Conservation (phyloP, 1,284 basidiomycete genomes). For the Cerioporus squamosus region DNA sequence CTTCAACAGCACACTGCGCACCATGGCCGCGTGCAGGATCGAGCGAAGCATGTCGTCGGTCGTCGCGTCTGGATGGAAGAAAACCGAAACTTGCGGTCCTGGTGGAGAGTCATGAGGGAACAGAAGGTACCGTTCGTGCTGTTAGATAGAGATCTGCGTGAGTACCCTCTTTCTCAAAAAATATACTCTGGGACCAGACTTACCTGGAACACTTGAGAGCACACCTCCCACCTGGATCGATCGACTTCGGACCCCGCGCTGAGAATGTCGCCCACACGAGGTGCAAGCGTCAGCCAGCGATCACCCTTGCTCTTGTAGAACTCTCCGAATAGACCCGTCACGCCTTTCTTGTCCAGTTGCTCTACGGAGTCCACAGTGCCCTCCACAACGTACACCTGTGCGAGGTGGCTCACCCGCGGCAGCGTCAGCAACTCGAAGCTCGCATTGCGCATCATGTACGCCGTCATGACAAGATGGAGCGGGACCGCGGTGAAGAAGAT, state of each 20-base stretch:
- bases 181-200: conserved; percentile 4
- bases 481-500: conserved; percentile 34
- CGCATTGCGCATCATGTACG: conserved; percentile 34
- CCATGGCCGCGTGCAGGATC: conserved; percentile 32
- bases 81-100: conserved; percentile 22
- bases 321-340: conserved; percentile 36
- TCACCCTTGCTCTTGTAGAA: conserved; percentile 33
- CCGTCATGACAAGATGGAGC: conserved; percentile 29
- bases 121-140: conserved; percentile 35
- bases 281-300: conserved; percentile 28
- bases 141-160: conserved; percentile 2
- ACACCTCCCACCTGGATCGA: conserved; percentile 29
- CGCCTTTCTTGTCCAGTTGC: conserved; percentile 24
- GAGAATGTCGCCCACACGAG: conserved; percentile 32
- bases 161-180: background rate
- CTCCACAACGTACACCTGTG: conserved; percentile 24
- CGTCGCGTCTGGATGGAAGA: conserved; percentile 32
- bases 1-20: conserved; percentile 20
- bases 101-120: conserved; percentile 25
- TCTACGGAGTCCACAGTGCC: conserved; percentile 23
- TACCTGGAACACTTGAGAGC: conserved; percentile 32
- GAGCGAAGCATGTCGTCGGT: conserved; percentile 34
- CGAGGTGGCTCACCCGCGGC: conserved; percentile 31
- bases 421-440: conserved; percentile 37
- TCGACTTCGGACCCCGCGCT: conserved; percentile 17